A percentile compares a stretch with the other conserved stretches of the same genome.
phyloP scores from a whole-genome alignment of 371 early-diverging fungal genomes.

The Haplosporangium sp. region DNA sequence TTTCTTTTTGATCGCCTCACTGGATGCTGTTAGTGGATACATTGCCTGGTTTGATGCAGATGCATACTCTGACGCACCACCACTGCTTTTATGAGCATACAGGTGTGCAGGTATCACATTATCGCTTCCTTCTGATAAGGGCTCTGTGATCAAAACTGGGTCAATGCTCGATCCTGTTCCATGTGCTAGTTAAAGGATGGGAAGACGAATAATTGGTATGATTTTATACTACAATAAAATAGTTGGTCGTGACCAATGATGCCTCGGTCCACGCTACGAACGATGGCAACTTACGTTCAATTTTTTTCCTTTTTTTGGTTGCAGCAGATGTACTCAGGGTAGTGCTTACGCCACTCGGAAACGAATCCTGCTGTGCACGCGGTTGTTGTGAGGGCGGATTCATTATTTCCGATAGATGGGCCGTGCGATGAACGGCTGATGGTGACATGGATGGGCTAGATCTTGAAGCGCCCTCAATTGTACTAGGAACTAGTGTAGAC shows the following conservation, averaged over 20 bases:
- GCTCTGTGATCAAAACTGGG: constrained; percentile 2
- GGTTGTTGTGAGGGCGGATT: constrained; percentile 5
- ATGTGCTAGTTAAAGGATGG: neutral
- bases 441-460: constrained; percentile 16
- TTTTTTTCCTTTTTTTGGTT: constrained; percentile 23
- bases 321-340: neutral
- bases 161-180: constrained; percentile 15
- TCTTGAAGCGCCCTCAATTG: neutral
- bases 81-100: constrained; percentile 6
- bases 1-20: constrained; percentile 26
- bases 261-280: neutral
- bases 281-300: constrained; percentile 12
- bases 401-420: constrained; percentile 15
- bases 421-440: constrained; percentile 1
- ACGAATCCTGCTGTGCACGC: neutral
- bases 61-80: constrained; percentile 3
- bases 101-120: constrained; percentile 3
- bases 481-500: neutral
- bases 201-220: neutral
- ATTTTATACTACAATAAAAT: neutral
- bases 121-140: neutral
- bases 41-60: neutral
- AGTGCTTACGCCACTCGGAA: too few species aligned
- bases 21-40: neutral
- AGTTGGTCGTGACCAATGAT: too few species aligned